Evolutionary conservation across 2,329 filamentous ascomycete genomes (phyloP).

Genomic region (Domatiomyces globalis): DNA sequence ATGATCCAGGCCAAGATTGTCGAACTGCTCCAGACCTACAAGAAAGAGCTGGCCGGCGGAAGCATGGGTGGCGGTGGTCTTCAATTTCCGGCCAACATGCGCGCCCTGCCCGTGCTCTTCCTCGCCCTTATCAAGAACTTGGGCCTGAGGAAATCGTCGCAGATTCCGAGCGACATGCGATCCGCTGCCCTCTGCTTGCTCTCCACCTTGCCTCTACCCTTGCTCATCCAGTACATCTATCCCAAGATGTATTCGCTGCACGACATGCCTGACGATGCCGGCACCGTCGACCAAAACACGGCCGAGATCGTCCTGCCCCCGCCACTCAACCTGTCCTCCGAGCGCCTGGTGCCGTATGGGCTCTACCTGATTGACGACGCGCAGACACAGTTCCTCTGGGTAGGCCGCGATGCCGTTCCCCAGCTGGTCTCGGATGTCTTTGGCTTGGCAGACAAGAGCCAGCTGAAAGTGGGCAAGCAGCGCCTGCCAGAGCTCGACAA

Average conservation of each 20-base stretch:
- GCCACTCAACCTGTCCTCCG: constrained; percentile 71
- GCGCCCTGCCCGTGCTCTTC: constrained; percentile 77
- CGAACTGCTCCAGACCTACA: constrained; percentile 86
- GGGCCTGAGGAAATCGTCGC: constrained; percentile 78
- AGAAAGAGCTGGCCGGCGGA: constrained; percentile 88
- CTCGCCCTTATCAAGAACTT: constrained; percentile 92
- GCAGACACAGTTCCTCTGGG: constrained; percentile 94
- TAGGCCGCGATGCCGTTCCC: constrained; percentile 82
- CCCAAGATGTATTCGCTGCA: constrained; percentile 63
- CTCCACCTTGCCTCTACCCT: constrained; percentile 46
- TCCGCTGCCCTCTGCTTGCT: constrained; percentile 84
- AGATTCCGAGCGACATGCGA: constrained; percentile 85
- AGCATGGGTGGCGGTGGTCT: constrained; percentile 86
- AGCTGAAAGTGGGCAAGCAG: constrained; percentile 82
- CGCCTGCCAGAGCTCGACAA: constrained; percentile 76
- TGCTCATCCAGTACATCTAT: constrained; percentile 30
- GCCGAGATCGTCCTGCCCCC: constrained; percentile 82
- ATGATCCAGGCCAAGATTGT: constrained; percentile 81
- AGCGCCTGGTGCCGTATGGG: constrained; percentile 74
- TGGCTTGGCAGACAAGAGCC: constrained; percentile 65
- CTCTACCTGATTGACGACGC: constrained; percentile 94
- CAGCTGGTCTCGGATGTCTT: constrained; percentile 84
- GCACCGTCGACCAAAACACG: constrained; percentile 68
- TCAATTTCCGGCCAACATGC: constrained; percentile 85
- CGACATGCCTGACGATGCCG: constrained; percentile 91